phyloP scores from a whole-genome alignment of 2,329 filamentous ascomycete genomes.

The Fusarium sulawesiense region DNA sequence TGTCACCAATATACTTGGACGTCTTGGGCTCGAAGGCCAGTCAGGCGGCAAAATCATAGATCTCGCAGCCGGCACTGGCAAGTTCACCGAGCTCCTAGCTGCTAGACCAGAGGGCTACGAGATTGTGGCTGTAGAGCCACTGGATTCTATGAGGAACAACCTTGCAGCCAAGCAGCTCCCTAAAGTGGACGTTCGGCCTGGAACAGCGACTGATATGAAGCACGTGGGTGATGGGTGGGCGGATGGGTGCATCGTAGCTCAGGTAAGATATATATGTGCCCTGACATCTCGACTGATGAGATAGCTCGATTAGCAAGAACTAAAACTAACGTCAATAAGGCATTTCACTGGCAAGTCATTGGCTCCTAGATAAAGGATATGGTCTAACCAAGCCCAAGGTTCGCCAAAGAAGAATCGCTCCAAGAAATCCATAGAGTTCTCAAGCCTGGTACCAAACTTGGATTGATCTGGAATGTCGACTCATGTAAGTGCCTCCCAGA shows the following conservation, averaged over 20 bases:
- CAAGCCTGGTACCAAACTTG: constrained; percentile 68
- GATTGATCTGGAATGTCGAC: constrained; percentile 80
- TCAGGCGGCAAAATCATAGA: constrained; percentile 67
- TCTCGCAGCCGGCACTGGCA: constrained; percentile 76
- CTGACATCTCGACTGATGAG: not conserved
- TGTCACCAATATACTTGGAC: constrained; percentile 67
- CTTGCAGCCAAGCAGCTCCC: constrained; percentile 68
- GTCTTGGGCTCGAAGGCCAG: constrained; percentile 62
- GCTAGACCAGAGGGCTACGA: constrained; percentile 68
- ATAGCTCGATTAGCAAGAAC: not conserved
- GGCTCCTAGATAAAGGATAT: not conserved
- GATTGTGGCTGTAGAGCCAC: constrained; percentile 72
- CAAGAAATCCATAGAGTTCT: constrained; percentile 75
- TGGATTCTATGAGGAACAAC: constrained; percentile 71
- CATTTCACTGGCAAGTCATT: constrained; percentile 66
- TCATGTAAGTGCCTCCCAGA: constrained; percentile 63
- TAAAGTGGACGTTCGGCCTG: constrained; percentile 66
- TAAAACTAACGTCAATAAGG: constrained; percentile 47
- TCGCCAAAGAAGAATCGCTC: constrained; percentile 71
- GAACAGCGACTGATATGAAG: constrained; percentile 68
- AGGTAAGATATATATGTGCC: constrained; percentile 61
- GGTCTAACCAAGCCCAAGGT: constrained; percentile 60
- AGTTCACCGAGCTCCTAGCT: constrained; percentile 74
- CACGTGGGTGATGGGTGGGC: constrained; percentile 65
- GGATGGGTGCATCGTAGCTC: constrained; percentile 74